Evolutionary conservation across 805 yeast genomes (phyloP).

Genomic region (Metschnikowia shivogae): DNA sequence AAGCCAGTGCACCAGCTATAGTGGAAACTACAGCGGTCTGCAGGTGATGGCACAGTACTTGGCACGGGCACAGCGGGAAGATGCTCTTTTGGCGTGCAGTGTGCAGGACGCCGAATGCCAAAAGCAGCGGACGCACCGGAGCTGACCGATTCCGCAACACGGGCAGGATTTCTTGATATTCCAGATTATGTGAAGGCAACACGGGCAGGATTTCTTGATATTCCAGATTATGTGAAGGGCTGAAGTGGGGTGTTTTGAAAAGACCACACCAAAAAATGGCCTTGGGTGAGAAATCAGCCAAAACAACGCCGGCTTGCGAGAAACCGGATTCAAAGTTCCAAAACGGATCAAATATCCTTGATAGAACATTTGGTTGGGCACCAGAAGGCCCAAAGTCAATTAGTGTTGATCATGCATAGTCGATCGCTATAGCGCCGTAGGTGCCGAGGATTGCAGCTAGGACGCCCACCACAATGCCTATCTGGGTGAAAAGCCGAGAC

Average conservation of each 20-base stretch:
- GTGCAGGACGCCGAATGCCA: background rate
- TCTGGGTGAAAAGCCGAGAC: background rate
- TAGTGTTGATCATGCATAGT: background rate
- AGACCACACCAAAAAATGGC: too few relatives aligned
- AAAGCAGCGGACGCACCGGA: background rate
- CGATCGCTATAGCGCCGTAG: constrained; percentile 13
- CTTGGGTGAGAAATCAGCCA: too few relatives aligned
- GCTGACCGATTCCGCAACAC: background rate
- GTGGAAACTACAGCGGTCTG: constrained; percentile 39
- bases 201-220: too few relatives aligned
- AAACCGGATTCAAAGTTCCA: too few relatives aligned
- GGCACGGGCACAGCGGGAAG: constrained; percentile 67
- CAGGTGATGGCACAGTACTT: constrained; percentile 76
- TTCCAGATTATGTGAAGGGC: too few relatives aligned
- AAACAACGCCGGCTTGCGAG: too few relatives aligned
- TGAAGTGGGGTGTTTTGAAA: too few relatives aligned
- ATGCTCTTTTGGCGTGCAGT: constrained; percentile 42
- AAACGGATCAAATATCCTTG: too few relatives aligned
- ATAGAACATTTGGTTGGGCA: too few relatives aligned
- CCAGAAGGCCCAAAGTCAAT: too few relatives aligned
- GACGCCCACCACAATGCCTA: constrained; percentile 13
- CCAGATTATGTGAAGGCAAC: too few relatives aligned
- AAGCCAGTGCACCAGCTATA: constrained; percentile 1
- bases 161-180: too few relatives aligned
- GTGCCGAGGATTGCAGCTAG: constrained; percentile 16